Conservation (phyloP, 75 land plant species). For the Adiantum capillusveneris region DNA sequence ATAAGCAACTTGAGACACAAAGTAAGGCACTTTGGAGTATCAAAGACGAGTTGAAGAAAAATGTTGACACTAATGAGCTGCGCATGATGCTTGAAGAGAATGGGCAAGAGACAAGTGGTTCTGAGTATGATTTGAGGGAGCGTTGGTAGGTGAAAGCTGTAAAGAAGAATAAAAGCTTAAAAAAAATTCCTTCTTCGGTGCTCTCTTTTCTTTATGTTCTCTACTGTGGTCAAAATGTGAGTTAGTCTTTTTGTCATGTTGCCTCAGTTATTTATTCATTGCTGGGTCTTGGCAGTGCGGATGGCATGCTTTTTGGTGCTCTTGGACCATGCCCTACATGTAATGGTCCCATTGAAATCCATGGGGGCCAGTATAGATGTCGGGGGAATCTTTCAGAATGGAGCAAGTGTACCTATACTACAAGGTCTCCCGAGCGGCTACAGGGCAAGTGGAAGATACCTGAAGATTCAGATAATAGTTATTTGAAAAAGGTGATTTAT, state of each 20-base stretch:
- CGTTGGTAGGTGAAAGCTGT: slow-evolving; percentile 95
- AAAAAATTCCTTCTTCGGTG: not conserved
- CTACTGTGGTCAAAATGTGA: not conserved
- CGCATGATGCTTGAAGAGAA: slow-evolving; percentile 80
- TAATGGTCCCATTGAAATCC: slow-evolving; percentile 53
- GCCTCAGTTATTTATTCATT: too few relatives aligned
- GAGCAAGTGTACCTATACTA: slow-evolving; percentile 83
- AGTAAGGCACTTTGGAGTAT: slow-evolving; percentile 68
- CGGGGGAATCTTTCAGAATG: slow-evolving; percentile 74
- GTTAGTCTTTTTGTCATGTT: too few relatives aligned
- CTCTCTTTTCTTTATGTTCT: not conserved
- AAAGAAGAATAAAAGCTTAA: too few relatives aligned
- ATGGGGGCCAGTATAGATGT: slow-evolving; percentile 71
- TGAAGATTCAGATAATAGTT: slow-evolving; percentile 51
- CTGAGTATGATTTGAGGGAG: slow-evolving; percentile 86
- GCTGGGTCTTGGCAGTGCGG: too few relatives aligned
- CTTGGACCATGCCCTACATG: slow-evolving; percentile 67
- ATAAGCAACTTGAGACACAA: slow-evolving; percentile 61
- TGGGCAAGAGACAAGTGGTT: slow-evolving; percentile 56
- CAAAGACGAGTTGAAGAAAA: slow-evolving; percentile 72
- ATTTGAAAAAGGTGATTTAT: slow-evolving; percentile 63
- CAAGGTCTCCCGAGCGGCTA: slow-evolving; percentile 51
- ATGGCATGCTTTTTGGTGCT: slow-evolving; percentile 98
- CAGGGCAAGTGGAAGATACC: slow-evolving; percentile 86
- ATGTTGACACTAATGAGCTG: slow-evolving; percentile 65